Evolutionary conservation across 306 rosid species (phyloP), one percentile per base, ranked within the genome.

Genomic region (Vigna mungo): DNA sequence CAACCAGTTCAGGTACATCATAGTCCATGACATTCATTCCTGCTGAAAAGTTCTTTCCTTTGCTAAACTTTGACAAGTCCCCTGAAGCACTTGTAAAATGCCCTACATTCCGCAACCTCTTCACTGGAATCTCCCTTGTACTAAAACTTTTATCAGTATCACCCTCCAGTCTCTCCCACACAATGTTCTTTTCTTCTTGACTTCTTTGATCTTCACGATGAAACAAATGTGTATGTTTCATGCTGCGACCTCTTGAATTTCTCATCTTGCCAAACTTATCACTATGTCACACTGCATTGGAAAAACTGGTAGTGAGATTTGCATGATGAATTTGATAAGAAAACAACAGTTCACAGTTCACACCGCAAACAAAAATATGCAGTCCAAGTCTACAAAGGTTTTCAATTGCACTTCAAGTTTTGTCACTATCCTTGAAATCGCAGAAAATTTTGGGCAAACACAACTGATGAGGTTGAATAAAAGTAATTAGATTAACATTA

Each of bases 1-100:
- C 89, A 80, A 87, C 97, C 8, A 93, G 62, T 75, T 93, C 97
- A 9, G 97, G 96, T 9, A 83, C 51, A 52, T 88, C 89, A 55
- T 83, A 71, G 74, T 88, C 92, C 83, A 32, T 67, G 0, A 84
- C 68, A 58, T 74, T 82, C 44, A 77, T 76, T 56, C 49, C 53
- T 17, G 71, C 27, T 25, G 64, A 55, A 46, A 65, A 73, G 15
- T 39, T 85, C 44, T 71, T 86, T 78, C 81, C 70, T 60, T 46
- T 73, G 53, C 58, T 67, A 21, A 53, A 79, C 18, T 21, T 46
- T 20, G 84, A 65, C 15, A 63, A 47, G 21, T 78, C 78, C 14
- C 21, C 48, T 16, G 68, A 78, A 59, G 32, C 41, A 64, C 68
- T 43, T 30, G 53, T 1, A 34, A 25, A 10, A 14, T 60, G 36